A percentile compares a stretch with the other conserved stretches of the same genome.
phyloP scores from a whole-genome alignment of 2,329 filamentous ascomycete genomes.

The Leptographium galeiforme region DNA sequence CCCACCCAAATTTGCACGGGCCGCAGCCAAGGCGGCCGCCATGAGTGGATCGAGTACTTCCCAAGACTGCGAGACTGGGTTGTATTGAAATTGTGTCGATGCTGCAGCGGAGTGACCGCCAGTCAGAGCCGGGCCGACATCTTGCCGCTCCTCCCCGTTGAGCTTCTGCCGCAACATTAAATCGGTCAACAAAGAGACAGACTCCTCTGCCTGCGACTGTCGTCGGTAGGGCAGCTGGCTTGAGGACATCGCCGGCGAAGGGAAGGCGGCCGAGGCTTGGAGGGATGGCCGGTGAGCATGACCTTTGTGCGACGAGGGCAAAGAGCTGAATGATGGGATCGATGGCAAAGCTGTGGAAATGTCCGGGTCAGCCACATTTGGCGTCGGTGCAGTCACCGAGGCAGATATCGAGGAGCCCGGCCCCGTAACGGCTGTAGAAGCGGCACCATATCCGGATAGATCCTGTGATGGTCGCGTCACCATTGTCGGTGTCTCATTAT shows the following conservation, averaged over 20 bases:
- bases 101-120: neutral
- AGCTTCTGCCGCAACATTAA: constrained; percentile 2
- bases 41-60: constrained; percentile 6
- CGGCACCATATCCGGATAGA: neutral
- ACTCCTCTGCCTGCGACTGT: constrained; percentile 4
- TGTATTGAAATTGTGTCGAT: constrained; percentile 25
- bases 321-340: constrained; percentile 1
- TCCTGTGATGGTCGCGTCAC: neutral
- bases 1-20: constrained; percentile 18
- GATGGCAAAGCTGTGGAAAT: neutral
- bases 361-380: neutral
- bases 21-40: neutral
- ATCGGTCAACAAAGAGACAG: neutral
- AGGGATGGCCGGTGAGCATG: constrained; percentile 33
- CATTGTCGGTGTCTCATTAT: neutral
- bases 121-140: neutral
- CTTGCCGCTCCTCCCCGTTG: neutral
- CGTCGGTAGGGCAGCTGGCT: constrained; percentile 3
- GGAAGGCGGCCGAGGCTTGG: constrained; percentile 13
- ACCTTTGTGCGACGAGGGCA: constrained; percentile 26
- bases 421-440: constrained; percentile 1
- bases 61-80: constrained; percentile 35
- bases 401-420: constrained; percentile 1
- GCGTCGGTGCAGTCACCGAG: neutral
- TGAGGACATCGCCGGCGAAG: constrained; percentile 1